These are phyloP conservation scores for Ilyonectria destructans DNA, from an alignment of 2,329 filamentous ascomycete species.

Conservation along the genomic window DNA sequence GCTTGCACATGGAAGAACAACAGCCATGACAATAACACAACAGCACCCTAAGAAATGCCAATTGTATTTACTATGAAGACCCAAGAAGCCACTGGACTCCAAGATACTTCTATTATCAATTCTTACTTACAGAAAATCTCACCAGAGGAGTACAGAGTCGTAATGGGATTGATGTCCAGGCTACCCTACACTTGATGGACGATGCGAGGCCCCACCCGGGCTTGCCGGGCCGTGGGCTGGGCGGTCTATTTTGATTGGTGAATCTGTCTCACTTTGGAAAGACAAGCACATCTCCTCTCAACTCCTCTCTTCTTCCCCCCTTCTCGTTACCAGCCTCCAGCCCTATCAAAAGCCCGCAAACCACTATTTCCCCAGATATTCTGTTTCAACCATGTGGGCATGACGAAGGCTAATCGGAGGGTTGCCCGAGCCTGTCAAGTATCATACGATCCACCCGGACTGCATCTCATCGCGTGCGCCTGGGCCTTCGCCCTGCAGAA, in stretches of 20 bases:
- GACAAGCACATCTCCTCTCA: conserved; percentile 8
- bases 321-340: not conserved
- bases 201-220: not conserved
- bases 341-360: not conserved
- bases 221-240: conserved; percentile 3
- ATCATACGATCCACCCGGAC: not conserved
- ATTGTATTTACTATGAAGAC: not conserved
- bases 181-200: conserved; percentile 7
- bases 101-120: not conserved
- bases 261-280: not conserved
- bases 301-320: not conserved
- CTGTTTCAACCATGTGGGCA: not conserved
- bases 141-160: not conserved
- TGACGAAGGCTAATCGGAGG: not conserved
- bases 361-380: not conserved
- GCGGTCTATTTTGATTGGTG: not conserved
- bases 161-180: not conserved
- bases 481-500: not conserved
- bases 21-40: too few species aligned
- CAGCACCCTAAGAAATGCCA: not conserved
- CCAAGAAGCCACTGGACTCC: not conserved
- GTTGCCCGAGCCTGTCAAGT: not conserved
- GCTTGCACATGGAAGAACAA: too few species aligned
- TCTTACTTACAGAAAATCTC: too few species aligned
- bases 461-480: not conserved